Percentiles rank a stretch among this genome's conserved stretches.
Evolutionary conservation across 129 eudicot genomes (phyloP).

Genomic region (Arctium minus): DNA sequence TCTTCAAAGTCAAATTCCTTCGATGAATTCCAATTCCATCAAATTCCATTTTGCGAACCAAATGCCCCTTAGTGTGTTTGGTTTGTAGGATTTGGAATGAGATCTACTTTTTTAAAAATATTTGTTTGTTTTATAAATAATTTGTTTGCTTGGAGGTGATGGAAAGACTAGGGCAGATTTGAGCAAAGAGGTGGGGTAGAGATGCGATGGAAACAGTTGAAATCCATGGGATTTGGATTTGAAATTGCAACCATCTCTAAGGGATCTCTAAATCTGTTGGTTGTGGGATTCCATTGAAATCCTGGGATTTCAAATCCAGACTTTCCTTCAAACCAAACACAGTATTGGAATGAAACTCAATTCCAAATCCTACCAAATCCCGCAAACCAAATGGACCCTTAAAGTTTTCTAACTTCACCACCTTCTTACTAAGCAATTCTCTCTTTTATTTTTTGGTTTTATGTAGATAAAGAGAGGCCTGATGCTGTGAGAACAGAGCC

Average conservation of each 20-base stretch:
- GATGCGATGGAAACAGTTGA: too few species aligned
- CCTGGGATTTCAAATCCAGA: background rate
- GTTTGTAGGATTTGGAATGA: background rate
- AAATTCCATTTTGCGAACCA: too few species aligned
- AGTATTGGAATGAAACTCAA: background rate
- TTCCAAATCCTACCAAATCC: background rate
- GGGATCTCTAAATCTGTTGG: background rate
- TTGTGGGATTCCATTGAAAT: too few species aligned
- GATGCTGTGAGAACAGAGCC: slow-evolving; percentile 64
- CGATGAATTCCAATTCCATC: too few species aligned
- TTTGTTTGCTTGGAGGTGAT: too few species aligned
- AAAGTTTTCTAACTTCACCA: background rate
- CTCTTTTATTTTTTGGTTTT: background rate
- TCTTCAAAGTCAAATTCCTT: too few species aligned
- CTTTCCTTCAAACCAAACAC: background rate
- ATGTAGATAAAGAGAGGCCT: slow-evolving; percentile 44
- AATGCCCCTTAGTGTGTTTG: background rate
- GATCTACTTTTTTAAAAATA: too few species aligned
- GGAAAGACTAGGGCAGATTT: too few species aligned
- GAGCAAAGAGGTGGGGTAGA: too few species aligned
- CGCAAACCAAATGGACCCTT: background rate
- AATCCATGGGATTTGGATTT: too few species aligned
- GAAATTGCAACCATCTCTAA: background rate
- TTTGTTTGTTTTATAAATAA: too few species aligned
- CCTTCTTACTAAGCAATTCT: background rate